Conservation (phyloP, 2,329 filamentous ascomycete species). For the Colletotrichum simmondsii region DNA sequence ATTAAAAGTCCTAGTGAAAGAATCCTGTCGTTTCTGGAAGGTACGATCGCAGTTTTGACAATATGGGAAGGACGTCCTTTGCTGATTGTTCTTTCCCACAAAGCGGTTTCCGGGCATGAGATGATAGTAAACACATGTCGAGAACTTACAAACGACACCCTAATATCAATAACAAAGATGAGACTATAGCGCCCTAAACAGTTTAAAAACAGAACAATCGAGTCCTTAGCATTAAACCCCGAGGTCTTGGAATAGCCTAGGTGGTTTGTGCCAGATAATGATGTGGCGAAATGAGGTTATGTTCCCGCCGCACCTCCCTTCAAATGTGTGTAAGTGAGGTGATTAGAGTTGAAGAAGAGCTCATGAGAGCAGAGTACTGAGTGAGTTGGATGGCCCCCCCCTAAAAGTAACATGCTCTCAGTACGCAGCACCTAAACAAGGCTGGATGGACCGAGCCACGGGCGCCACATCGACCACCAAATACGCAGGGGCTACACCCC, state of each 20-base stretch:
- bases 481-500: background rate
- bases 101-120: no score
- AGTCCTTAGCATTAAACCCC: background rate
- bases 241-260: background rate
- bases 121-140: background rate
- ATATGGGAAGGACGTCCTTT: background rate
- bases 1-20: background rate
- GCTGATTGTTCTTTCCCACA: background rate
- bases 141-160: background rate
- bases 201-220: background rate
- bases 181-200: background rate
- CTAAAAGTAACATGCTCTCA: background rate
- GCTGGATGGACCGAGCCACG: constrained; percentile 17
- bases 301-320: background rate
- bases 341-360: background rate
- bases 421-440: constrained; percentile 1
- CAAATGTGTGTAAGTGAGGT: background rate
- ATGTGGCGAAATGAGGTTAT: background rate
- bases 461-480: background rate
- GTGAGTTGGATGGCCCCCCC: background rate
- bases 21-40: background rate
- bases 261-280: background rate
- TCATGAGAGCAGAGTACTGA: background rate
- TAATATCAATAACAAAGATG: background rate
- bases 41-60: background rate